A percentile compares a stretch with the other conserved stretches of the same genome.
phyloP scores from a whole-genome alignment of 257 asterid genomes.

The Solanum pennellii region DNA sequence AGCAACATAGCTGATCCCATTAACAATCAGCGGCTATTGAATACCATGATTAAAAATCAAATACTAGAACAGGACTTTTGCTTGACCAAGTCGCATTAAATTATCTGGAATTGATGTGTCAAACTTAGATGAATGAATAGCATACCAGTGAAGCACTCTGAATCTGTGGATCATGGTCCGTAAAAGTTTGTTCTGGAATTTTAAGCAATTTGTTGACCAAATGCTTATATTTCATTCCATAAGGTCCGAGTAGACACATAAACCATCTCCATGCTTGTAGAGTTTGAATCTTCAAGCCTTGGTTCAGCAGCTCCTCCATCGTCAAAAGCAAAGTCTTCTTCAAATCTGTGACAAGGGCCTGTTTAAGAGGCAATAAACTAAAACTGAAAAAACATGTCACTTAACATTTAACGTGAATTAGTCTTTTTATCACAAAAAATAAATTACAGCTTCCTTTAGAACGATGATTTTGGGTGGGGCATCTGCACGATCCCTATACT shows the following conservation, averaged over 20 bases:
- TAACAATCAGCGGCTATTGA: neutral
- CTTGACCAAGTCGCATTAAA: neutral
- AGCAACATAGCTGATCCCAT: neutral
- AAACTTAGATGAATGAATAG: neutral
- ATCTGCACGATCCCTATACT: neutral
- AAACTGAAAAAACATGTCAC: neutral
- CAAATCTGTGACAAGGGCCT: constrained; percentile 56
- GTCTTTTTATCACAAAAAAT: neutral
- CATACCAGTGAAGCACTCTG: constrained; percentile 74
- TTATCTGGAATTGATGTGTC: neutral
- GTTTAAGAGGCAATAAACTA: constrained; percentile 11
- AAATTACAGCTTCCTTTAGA: neutral
- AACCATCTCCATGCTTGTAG: constrained; percentile 85
- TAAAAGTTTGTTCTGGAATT: constrained; percentile 55
- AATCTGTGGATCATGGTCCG: constrained; percentile 63
- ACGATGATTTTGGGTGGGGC: neutral
- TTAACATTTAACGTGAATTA: neutral
- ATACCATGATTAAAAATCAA: neutral
- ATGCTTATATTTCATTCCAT: constrained; percentile 38
- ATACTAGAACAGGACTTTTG: neutral
- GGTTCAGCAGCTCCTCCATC: constrained; percentile 42
- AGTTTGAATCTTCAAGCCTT: constrained; percentile 62
- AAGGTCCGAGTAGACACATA: constrained; percentile 60
- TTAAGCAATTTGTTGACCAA: constrained; percentile 71
- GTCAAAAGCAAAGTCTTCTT: constrained; percentile 46